phyloP scores from a whole-genome alignment of 2,329 filamentous ascomycete species.

The Pseudogymnoascus sp. region DNA sequence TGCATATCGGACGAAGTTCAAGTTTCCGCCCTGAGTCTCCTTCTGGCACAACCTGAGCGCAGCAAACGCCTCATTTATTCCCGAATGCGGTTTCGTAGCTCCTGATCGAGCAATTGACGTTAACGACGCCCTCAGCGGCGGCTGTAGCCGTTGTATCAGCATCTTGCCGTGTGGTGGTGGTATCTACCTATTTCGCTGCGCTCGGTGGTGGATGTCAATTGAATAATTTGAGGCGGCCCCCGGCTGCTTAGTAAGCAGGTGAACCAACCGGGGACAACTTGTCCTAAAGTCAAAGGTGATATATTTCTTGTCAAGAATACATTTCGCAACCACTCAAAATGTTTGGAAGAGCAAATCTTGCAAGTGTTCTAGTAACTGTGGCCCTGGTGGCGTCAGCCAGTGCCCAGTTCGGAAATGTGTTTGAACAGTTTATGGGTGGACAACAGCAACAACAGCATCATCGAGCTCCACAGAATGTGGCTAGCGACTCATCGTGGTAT shows the following conservation, averaged over 20 bases:
- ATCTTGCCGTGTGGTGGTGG: conserved; percentile 27
- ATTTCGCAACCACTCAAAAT: background rate
- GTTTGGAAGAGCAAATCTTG: conserved; percentile 24
- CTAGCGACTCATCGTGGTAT: conserved; percentile 79
- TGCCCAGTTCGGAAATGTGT: conserved; percentile 85
- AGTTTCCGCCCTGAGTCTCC: conserved; percentile 12
- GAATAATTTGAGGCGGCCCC: conserved; percentile 11
- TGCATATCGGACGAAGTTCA: conserved; percentile 26
- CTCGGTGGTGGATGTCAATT: conserved; percentile 7
- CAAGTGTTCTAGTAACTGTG: conserved; percentile 42
- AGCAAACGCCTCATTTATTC: conserved; percentile 26
- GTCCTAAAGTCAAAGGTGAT: background rate
- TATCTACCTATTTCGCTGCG: conserved; percentile 14
- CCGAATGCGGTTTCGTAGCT: conserved; percentile 14
- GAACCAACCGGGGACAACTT: background rate
- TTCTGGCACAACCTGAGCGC: conserved; percentile 18
- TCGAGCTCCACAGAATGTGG: conserved; percentile 66
- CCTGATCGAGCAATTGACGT: conserved; percentile 23
- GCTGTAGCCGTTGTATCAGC: conserved; percentile 39
- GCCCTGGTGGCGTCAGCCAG: conserved; percentile 47
- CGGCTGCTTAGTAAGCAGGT: background rate
- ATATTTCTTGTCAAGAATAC: background rate
- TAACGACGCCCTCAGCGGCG: conserved; percentile 35
- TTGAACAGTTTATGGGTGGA: conserved; percentile 81
- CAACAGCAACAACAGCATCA: conserved; percentile 53